These are phyloP conservation scores for Euphorbia lathyris DNA, from an alignment of 345 rosid species.

Conservation along the genomic window DNA sequence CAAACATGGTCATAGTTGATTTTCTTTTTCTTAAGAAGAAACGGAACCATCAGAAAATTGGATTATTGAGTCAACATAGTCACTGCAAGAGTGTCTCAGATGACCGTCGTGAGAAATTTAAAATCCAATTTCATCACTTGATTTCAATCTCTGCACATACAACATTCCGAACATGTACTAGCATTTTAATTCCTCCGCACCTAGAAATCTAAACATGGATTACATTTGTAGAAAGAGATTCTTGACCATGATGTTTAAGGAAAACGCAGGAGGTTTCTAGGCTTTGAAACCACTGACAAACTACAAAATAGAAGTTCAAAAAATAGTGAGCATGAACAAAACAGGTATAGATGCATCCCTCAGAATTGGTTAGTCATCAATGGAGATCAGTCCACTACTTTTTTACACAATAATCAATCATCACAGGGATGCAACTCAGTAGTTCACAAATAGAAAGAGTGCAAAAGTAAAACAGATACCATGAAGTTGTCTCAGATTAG, in stretches of 20 bases:
- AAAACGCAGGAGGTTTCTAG: too few relatives aligned
- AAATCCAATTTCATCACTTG: constrained; percentile 17
- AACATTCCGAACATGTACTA: neutral
- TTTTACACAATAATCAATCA: constrained; percentile 1
- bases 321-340: neutral
- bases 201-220: too few relatives aligned
- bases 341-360: constrained; percentile 9
- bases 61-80: constrained; percentile 2
- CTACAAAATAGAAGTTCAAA: neutral
- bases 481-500: constrained; percentile 21
- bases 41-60: constrained; percentile 14
- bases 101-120: constrained; percentile 17
- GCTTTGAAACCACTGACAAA: neutral
- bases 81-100: constrained; percentile 10
- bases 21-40: neutral
- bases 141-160: neutral
- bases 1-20: neutral
- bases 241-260: too few relatives aligned
- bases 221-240: too few relatives aligned
- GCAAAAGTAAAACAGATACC: neutral
- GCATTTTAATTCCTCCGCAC: too few relatives aligned
- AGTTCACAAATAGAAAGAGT: neutral
- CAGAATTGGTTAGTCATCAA: constrained; percentile 14
- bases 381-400: constrained; percentile 20
- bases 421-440: constrained; percentile 13